Base-by-base conservation (phyloP, 129 eudicot genomes). In the carrot (Daucus carota) region DNA sequence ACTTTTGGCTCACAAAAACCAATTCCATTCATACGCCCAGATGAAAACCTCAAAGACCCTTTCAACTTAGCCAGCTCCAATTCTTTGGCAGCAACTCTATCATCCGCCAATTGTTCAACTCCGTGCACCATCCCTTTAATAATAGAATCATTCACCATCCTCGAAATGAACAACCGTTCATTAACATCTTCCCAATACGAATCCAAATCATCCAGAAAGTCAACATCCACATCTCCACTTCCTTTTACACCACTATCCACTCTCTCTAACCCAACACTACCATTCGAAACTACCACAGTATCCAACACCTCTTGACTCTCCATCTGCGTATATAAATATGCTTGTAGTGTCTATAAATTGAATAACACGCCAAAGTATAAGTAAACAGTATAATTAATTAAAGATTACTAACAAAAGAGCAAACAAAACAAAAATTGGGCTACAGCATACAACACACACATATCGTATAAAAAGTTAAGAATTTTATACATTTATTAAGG, bases 81-180 rank as follows among this genome's bases (percentile, higher is more conserved):
- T 59, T 91, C 94, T 72, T 91, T 95, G 4, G 86, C 83, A 26
- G 84, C 87, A 28, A 91, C 76, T 74, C 57, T 82, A 76, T 85
- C 92, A 10, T 84, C 86, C 10, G 97, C 89, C 70, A 89, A 93
- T 52, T 91, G 89, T 76, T 90, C 90, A 50, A 95, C 89, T 2
- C 97, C 99, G 76, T 67, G 85, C 36, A 91, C 88, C 82, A 89
- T 85, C 29, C 97, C 99, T 74, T 88, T 95, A 11, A 85, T 86
- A 40, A 95, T 75, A 0, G 99, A 82, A 68, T 91, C 94, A 79
- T 89, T 84, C 45, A 95, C 99, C 97, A 95, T 85, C 80, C 99
- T 82, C 1, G 97, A 85, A 36, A 95, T 69, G 45, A 74, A 84
- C 14, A 95, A 73, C 8, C 92, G 76, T 18, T 85, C 89, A 83